Evolutionary conservation across 2,329 filamentous ascomycete species (phyloP).

Genomic region (Beauveria varroae): DNA sequence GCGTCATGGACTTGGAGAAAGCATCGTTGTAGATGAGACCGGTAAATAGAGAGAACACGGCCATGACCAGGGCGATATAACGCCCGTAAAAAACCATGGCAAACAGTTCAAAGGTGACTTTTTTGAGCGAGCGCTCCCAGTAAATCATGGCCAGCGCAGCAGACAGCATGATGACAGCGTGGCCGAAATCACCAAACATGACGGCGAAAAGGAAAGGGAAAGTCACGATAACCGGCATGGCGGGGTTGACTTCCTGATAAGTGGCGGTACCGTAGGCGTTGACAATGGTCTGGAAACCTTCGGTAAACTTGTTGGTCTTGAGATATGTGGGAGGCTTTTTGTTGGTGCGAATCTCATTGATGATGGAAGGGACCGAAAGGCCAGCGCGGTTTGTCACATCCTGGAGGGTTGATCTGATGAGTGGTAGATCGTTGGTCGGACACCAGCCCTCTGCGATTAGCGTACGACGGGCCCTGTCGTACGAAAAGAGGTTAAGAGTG

Average conservation of each 20-base stretch:
- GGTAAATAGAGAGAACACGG: conserved; percentile 92
- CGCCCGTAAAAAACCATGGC: conserved; percentile 98
- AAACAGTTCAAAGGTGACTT: conserved; percentile 87
- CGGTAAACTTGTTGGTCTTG: conserved; percentile 97
- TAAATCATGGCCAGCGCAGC: conserved; percentile 91
- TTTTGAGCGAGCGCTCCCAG: conserved; percentile 88
- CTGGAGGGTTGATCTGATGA: conserved; percentile 88
- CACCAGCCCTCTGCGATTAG: conserved; percentile 98
- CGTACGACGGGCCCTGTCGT: conserved; percentile 90
- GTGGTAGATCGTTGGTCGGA: conserved; percentile 78
- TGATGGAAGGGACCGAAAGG: conserved; percentile 93
- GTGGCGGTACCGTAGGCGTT: conserved; percentile 97
- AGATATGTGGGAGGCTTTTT: conserved; percentile 97
- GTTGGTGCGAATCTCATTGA: conserved; percentile 94
- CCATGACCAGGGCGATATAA: conserved; percentile 98
- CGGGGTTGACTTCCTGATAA: conserved; percentile 95
- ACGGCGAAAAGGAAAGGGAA: conserved; percentile 99
- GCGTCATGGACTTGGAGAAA: conserved; percentile 86
- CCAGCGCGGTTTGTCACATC: conserved; percentile 96
- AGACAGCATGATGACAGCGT: conserved; percentile 80
- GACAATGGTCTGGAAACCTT: conserved; percentile 97
- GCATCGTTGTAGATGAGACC: conserved; percentile 96
- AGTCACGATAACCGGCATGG: conserved; percentile 88
- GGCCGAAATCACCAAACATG: conserved; percentile 98
- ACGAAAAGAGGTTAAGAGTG: conserved; percentile 92